Base-by-base conservation (phyloP, 371 early-diverging fungal genomes). In the Actinomortierella ambigua region DNA sequence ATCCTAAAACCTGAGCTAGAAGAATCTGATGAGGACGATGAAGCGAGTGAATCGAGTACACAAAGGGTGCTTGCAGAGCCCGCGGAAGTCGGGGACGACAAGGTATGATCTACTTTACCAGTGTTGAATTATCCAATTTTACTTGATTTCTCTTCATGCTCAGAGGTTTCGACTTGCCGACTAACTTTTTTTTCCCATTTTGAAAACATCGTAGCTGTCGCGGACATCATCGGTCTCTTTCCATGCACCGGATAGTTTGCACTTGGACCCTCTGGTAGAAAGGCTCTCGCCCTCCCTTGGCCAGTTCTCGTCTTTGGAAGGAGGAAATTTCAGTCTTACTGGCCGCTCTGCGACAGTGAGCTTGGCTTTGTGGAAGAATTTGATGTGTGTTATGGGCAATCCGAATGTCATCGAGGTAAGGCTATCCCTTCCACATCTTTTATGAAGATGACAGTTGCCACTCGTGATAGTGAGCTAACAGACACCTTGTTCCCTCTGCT, bases 161-260 rank as follows among this genome's bases (percentile, higher is more conserved):
- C n/a, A n/a, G n/a, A n/a, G n/a, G n/a, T n/a, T n/a, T n/a, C n/a
- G n/a, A n/a, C n/a, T n/a, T n/a, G n/a, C n/a, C n/a, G n/a, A n/a
- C n/a, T n/a, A n/a, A n/a, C n/a, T 27, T 50, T 44, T 34, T 5
- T n/a, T 24, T 47, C 20, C 39, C 44, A 8, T 26, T 20, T 20
- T 17, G 20, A 28, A 55, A n/a, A 18, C 8, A 13, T 6, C 15
- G 6, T 64, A 65, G 73, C 55, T 62, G 17, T 63, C 63, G 2
- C 58, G 73, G 5, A 59, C 73, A 0, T 63, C 73, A 13, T 71
- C 73, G 9, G 53, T 71, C 13, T 71, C 63, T 7, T 71, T 71
- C 50, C 73, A 66, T 59, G 66, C 66, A 4, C 73, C 73, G 14
- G 73, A 66, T 47, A 71, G 73, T 46, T 29, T 71, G 27, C 73